Evolutionary conservation across 2,329 filamentous ascomycete genomes (phyloP).

Genomic region (Fusarium fracticaudum): DNA sequence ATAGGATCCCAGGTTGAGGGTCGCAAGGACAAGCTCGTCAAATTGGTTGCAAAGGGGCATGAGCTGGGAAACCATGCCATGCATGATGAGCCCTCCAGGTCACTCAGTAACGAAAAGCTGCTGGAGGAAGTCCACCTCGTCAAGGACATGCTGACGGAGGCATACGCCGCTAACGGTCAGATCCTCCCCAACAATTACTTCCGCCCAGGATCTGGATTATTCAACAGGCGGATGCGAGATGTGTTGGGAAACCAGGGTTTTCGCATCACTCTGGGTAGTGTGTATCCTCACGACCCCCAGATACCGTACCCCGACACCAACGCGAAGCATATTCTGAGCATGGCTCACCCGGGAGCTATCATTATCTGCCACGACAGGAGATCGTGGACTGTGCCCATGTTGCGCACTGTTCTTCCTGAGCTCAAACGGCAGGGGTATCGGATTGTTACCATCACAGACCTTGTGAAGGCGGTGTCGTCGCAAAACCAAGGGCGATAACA

Average conservation of each 20-base stretch:
- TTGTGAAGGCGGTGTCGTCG: slow-evolving; percentile 59
- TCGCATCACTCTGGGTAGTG: slow-evolving; percentile 79
- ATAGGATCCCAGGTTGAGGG: slow-evolving; percentile 80
- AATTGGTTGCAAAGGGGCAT: slow-evolving; percentile 69
- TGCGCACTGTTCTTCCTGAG: slow-evolving; percentile 76
- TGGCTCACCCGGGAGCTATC: slow-evolving; percentile 79
- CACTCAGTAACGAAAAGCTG: slow-evolving; percentile 68
- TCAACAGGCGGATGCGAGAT: slow-evolving; percentile 74
- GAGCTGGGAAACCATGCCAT: slow-evolving; percentile 90
- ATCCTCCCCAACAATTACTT: slow-evolving; percentile 72
- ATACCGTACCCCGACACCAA: slow-evolving; percentile 76
- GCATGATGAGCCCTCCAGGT: slow-evolving; percentile 80
- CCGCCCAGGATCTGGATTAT: slow-evolving; percentile 86
- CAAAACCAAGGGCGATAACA: slow-evolving; percentile 36
- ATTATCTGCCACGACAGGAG: slow-evolving; percentile 88
- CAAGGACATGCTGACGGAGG: slow-evolving; percentile 65
- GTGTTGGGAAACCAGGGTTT: slow-evolving; percentile 71
- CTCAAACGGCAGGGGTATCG: slow-evolving; percentile 74
- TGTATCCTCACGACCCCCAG: slow-evolving; percentile 94
- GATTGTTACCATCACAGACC: slow-evolving; percentile 75
- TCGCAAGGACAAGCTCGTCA: slow-evolving; percentile 62
- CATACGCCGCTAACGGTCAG: slow-evolving; percentile 60
- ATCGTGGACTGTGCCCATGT: slow-evolving; percentile 84
- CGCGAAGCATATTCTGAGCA: slow-evolving; percentile 81
- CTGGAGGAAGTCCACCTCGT: slow-evolving; percentile 71